A percentile compares a stretch with the other conserved stretches of the same genome.
Evolutionary conservation across 2,329 filamentous ascomycete genomes (phyloP).

Genomic region (Aspergillus sp.): DNA sequence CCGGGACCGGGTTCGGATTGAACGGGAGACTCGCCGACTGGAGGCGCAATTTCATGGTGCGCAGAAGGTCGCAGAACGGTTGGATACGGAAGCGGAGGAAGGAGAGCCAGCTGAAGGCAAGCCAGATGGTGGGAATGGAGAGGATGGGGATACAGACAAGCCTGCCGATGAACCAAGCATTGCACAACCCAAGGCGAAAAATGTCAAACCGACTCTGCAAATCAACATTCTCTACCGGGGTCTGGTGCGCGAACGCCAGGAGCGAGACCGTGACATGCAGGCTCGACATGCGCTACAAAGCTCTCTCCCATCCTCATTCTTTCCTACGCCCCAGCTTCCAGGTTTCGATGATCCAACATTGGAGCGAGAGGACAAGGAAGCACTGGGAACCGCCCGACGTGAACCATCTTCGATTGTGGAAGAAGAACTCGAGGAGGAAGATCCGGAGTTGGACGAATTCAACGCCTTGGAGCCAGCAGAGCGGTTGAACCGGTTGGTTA

Average conservation of each 20-base stretch:
- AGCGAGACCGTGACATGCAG: slow-evolving; percentile 43
- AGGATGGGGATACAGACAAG: slow-evolving; percentile 7
- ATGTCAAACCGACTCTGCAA: slow-evolving; percentile 53
- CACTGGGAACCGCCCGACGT: slow-evolving; percentile 56
- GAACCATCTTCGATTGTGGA: slow-evolving; percentile 34
- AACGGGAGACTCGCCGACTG: slow-evolving; percentile 62
- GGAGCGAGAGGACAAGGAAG: slow-evolving; percentile 67
- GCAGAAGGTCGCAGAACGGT: slow-evolving; percentile 74
- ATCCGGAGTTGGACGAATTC: slow-evolving; percentile 75
- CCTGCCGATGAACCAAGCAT: too few relatives aligned
- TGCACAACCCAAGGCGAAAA: not conserved
- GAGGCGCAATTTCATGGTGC: slow-evolving; percentile 71
- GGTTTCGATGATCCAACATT: slow-evolving; percentile 65
- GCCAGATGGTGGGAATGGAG: slow-evolving; percentile 12
- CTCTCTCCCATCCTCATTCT: slow-evolving; percentile 30
- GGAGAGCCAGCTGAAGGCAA: slow-evolving; percentile 6
- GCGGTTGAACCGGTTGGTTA: slow-evolving; percentile 61
- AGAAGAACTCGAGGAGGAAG: slow-evolving; percentile 64
- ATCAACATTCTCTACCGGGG: slow-evolving; percentile 78
- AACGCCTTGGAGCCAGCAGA: slow-evolving; percentile 64
- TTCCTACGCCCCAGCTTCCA: slow-evolving; percentile 46
- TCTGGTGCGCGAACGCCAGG: slow-evolving; percentile 64
- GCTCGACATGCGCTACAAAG: slow-evolving; percentile 28
- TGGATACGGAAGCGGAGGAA: slow-evolving; percentile 55
- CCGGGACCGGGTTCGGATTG: slow-evolving; percentile 64